phyloP scores from a whole-genome alignment of 2,329 filamentous ascomycete genomes.

The Pyrenochaeta sp. region DNA sequence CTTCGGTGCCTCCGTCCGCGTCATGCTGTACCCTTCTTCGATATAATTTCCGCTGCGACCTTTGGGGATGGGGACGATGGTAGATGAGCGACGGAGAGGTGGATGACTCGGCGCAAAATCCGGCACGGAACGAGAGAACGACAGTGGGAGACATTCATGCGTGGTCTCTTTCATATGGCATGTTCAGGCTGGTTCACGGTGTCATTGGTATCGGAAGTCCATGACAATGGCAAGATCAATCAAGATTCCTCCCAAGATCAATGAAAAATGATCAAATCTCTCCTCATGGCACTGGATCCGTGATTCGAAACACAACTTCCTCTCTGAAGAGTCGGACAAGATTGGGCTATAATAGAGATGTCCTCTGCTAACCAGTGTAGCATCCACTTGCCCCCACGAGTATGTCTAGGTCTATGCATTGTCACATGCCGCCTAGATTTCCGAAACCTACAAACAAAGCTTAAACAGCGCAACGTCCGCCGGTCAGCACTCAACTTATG shows the following conservation, averaged over 20 bases:
- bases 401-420: not conserved
- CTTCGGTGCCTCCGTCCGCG: slow-evolving; percentile 85
- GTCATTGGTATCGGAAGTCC: slow-evolving; percentile 49
- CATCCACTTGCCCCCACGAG: not conserved
- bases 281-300: slow-evolving; percentile 2
- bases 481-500: not conserved
- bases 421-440: not conserved
- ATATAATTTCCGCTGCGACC: slow-evolving; percentile 71
- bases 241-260: slow-evolving; percentile 51
- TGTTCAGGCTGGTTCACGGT: slow-evolving; percentile 50
- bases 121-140: slow-evolving; percentile 41
- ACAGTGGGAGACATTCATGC: slow-evolving; percentile 41
- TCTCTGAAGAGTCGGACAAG: not conserved
- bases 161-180: slow-evolving; percentile 47
- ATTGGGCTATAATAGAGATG: not conserved
- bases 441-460: not conserved
- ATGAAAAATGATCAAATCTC: slow-evolving; percentile 45
- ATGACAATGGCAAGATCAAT: slow-evolving; percentile 49
- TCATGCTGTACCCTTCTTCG: slow-evolving; percentile 98
- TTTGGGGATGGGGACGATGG: slow-evolving; percentile 37
- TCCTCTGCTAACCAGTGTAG: not conserved
- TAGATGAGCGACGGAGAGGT: slow-evolving; percentile 36
- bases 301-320: not conserved
- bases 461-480: not conserved
- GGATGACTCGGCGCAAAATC: slow-evolving; percentile 39